These are phyloP conservation scores for Ensete glaucum DNA, from an alignment of 176 grass and related monocot genomes.

Conservation along the genomic window DNA sequence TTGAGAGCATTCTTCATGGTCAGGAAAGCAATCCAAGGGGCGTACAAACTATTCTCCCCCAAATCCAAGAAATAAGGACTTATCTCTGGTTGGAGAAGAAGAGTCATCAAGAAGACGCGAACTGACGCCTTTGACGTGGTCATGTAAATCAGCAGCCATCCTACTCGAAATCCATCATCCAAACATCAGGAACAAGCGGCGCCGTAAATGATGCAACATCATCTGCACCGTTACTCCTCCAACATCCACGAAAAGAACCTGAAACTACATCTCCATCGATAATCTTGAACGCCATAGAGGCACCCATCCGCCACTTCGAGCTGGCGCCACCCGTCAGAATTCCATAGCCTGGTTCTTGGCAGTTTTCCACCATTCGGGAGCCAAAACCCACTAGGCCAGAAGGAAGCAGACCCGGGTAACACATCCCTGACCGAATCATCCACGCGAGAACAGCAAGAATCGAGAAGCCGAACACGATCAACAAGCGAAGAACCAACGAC, in stretches of 20 bases:
- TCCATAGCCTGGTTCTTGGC: constrained; percentile 25
- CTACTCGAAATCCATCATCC: constrained; percentile 62
- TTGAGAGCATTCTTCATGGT: constrained; percentile 53
- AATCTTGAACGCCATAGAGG: constrained; percentile 34
- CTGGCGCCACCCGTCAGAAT: constrained; percentile 14
- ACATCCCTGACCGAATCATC: constrained; percentile 29
- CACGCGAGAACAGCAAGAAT: neutral
- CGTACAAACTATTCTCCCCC: constrained; percentile 49
- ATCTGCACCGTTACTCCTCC: constrained; percentile 24
- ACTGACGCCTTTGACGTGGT: constrained; percentile 21
- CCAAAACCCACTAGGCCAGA: constrained; percentile 40
- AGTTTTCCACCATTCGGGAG: constrained; percentile 15
- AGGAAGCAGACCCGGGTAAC: constrained; percentile 34
- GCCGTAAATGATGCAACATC: constrained; percentile 36
- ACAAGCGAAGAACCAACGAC: no score
- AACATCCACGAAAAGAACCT: constrained; percentile 38
- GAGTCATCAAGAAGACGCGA: constrained; percentile 22
- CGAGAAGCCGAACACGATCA: neutral
- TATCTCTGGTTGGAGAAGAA: constrained; percentile 45
- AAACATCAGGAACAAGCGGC: constrained; percentile 65
- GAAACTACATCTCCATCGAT: constrained; percentile 41
- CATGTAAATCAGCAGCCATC: constrained; percentile 39
- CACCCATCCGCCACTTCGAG: constrained; percentile 4
- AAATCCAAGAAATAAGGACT: constrained; percentile 65
- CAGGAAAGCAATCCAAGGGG: constrained; percentile 45